Base-by-base conservation (phyloP, 2,329 filamentous ascomycete species). In the Byssochlamys sp. region DNA sequence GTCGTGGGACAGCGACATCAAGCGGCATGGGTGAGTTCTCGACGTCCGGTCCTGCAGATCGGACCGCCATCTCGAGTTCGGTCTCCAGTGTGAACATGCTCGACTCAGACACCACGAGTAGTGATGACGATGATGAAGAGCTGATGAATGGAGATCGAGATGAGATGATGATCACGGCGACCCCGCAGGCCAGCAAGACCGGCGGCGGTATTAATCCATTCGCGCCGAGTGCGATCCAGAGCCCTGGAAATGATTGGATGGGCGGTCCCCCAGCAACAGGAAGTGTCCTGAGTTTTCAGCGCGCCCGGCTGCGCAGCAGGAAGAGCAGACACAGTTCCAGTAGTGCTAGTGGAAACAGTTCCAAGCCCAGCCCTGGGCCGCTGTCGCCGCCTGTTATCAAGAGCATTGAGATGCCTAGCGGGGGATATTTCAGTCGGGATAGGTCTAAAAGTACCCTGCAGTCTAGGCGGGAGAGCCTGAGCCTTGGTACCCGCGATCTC, bases 401-500 rank as follows among this genome's bases (percentile, higher is more conserved):
- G 60, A 82, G 78, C 55, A 78, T 81, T 26, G 81, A 85, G 59
- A 77, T 75, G 50, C 73, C 75, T 4, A 73, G 71, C 35, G 77
- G 75, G 55, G 79, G 80, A 11, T 84, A 82, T 65, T 84, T 86
- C 67, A 77, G 76, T 1, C 72, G 75, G 50, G 79, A 81, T 58
- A 72, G 77, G 48, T 73, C 75, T 4, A 76, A 77, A 57, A 75
- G 76, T 55, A 78, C 70, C 55, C 71, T 77, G 6, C 72, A 79
- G 49, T 81, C 87, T 7, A 82, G 92, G 51, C 81, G 92, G 50
- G 91, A 96, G 72, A 96, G 90, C 71, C 85, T 97, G 59, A 95
- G 89, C 63, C 85, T 94, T 77, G 90, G 91, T 39, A 91, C 91
- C 14, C 91, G 94, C 63, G 90, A 95, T 65, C 76, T 96, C 24